Evolutionary conservation across 352 stramenopile species (phyloP), one percentile per base, ranked within the genome.

Genomic region (Pythium chondricola): DNA sequence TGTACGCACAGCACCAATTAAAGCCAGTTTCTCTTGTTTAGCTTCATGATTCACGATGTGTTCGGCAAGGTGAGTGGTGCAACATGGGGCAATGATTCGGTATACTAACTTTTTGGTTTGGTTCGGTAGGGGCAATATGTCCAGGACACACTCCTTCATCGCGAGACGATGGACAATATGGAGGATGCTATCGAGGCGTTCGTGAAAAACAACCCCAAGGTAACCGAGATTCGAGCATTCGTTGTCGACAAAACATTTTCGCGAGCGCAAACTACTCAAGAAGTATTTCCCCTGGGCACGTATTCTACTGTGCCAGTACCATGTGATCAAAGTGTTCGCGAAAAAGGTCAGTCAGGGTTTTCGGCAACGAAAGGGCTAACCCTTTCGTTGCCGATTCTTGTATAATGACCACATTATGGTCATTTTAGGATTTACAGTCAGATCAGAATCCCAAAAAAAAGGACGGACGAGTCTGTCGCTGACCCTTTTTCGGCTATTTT

Each of bases 91-190:
- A 4, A 6, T 8, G 16, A 35, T 48, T 48, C 41, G 41, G 41
- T 48, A 30, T 18, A 4, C 20, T n/a, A n/a, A n/a, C 10, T 9
- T 41, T 41, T 13, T 22, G 36, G 6, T 8, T 41, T 41, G 7
- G 24, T 30, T 36, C 5, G 6, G 18, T 13, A 53, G 33, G 46
- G 46, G 4, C 46, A 53, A n/a, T 53, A 53, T 14, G 46, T 56
- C 0, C 16, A 26, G 6, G 36, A 54, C 10, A 10, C 37, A 1
- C 20, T 54, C 17, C 6, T 54, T 1, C 18, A 54, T 0, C 24
- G 47, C 6, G 47, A 46, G n/a, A 41, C 47, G 0, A 54, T 54
- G 36, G 47, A 54, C 20, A 54, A 54, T 21, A 54, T 54, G 47
- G 37, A 54, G 27, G 47, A 54, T 26, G 47, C 37, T 2, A 33